Evolutionary conservation across 805 yeast species (phyloP), one percentile per base, ranked within the genome.

Genomic region (Candida nonsorbophila): DNA sequence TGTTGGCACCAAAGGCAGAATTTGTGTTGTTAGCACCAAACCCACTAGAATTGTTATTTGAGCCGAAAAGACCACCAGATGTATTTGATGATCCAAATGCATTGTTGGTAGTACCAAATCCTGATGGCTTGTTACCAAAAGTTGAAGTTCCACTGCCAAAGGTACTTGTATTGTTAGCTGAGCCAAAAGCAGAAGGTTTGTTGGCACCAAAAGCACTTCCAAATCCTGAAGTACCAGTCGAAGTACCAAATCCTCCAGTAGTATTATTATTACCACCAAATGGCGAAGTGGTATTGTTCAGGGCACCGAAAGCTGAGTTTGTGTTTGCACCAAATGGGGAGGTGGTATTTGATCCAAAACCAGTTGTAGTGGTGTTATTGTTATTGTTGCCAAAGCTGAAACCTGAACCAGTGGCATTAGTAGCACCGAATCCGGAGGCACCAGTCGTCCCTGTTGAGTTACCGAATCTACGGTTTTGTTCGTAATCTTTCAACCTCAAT

Each of bases 401-500:
- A 1, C 48, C 48, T 19, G 49, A 31, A 14, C 34, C 37, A 14
- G 53, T 51, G 18, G 53, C 40, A 19, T 46, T 33, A 12, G 38
- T 24, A 18, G 38, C 35, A 13, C 70, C 70, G 46, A 55, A 55
- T 5, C 58, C 64, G 22, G 53, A 39, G 25, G 57, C 43, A 10
- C 53, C 55, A 24, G 46, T 38, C 39, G 65, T 56, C 6, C 48
- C 44, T 19, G 32, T 37, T 1, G 47, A 48, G 37, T 62, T 74
- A 10, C 84, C 88, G 38, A 40, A 75, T 36, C 75, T 69, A 48
- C 92, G 69, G 31, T 74, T 75, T 40, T 77, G 83, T 44, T 77
- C 75, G 52, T 92, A 92, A 58, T 92, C 99, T 53, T 82, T 90
- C 43, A 72, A 63, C 50, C 99, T 74, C 55, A 92, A 72, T 52